Percentiles rank a stretch among this genome's conserved stretches.
These are phyloP conservation scores for Passiflora organensis DNA, from an alignment of 345 rosid species.

Conservation along the genomic window DNA sequence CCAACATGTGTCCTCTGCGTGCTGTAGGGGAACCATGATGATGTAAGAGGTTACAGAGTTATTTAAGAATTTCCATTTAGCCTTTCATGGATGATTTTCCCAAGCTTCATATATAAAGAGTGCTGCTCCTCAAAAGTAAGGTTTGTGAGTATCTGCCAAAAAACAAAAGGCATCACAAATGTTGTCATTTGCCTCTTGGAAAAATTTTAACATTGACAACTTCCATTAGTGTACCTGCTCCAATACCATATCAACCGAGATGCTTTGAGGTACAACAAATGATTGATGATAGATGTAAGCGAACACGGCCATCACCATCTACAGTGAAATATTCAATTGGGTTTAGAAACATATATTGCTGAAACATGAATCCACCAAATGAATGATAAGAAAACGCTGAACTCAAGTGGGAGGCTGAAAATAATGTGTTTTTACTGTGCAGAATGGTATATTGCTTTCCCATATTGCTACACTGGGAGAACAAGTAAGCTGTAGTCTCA, in stretches of 20 bases:
- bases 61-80: conserved; percentile 8
- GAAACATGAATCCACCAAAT: too few relatives aligned
- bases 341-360: too few relatives aligned
- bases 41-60: too few relatives aligned
- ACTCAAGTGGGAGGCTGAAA: too few relatives aligned
- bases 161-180: background rate
- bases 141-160: conserved; percentile 51
- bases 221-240: conserved; percentile 53
- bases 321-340: conserved; percentile 4
- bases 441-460: too few relatives aligned
- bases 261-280: conserved; percentile 52
- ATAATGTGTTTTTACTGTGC: too few relatives aligned
- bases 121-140: conserved; percentile 81
- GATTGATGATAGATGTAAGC: conserved; percentile 94
- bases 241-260: conserved; percentile 62
- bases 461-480: too few relatives aligned
- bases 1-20: conserved; percentile 4
- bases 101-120: conserved; percentile 55
- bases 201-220: background rate
- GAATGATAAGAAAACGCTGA: too few relatives aligned
- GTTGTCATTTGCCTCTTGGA: background rate
- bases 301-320: conserved; percentile 99
- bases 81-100: conserved; percentile 57
- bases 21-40: background rate
- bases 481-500: too few relatives aligned